Conservation (phyloP, 1,284 basidiomycete species). For the Ustilago crameri region DNA sequence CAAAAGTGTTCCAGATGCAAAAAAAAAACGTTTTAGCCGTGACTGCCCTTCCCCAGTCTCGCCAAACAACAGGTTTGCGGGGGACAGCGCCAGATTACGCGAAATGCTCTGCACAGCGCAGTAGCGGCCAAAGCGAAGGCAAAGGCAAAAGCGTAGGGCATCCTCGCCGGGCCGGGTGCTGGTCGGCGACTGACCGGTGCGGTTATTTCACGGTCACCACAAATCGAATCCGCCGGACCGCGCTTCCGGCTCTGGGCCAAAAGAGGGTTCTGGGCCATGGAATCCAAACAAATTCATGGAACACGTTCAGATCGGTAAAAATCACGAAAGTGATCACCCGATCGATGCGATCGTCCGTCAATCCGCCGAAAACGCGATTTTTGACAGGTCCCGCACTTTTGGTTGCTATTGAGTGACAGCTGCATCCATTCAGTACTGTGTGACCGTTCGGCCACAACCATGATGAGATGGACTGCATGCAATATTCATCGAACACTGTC, state of each 20-base stretch:
- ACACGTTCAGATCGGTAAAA: background rate
- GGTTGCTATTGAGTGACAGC: background rate
- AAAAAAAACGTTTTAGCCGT: too few relatives aligned
- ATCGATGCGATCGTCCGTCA: background rate
- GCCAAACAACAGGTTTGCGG: background rate
- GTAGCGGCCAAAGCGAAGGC: too few relatives aligned
- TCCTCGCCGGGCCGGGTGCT: too few relatives aligned
- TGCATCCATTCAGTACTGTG: too few relatives aligned
- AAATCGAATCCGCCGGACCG: slow-evolving; percentile 34
- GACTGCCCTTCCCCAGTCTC: background rate
- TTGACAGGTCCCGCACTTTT: slow-evolving; percentile 35
- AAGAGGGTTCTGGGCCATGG: too few relatives aligned
- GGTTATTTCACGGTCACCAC: slow-evolving; percentile 35
- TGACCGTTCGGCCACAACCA: too few relatives aligned
- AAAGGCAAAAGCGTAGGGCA: too few relatives aligned
- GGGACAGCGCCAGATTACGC: background rate
- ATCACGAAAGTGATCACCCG: background rate
- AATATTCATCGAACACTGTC: too few relatives aligned
- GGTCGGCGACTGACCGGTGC: slow-evolving; percentile 16
- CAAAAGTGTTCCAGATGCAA: too few relatives aligned
- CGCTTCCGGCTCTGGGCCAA: slow-evolving; percentile 29
- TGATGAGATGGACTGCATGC: background rate
- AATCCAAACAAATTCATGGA: too few relatives aligned
- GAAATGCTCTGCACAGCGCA: too few relatives aligned
- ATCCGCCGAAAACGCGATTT: background rate